Evolutionary conservation across 441 rosid species (phyloP).

Genomic region (Daphne laureola): DNA sequence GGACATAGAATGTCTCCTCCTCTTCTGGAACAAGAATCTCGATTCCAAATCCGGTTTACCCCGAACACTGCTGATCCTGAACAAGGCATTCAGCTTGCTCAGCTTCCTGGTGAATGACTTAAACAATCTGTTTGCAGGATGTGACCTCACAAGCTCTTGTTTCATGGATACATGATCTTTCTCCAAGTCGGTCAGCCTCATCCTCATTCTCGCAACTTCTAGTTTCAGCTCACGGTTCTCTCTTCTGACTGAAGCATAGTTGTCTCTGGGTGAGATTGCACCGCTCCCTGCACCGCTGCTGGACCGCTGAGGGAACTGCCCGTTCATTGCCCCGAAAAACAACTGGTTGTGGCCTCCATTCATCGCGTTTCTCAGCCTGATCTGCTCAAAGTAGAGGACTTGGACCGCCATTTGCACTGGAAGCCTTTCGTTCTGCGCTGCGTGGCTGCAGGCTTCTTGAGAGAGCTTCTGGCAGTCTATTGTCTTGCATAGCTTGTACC

Average conservation of each 20-base stretch:
- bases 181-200: slow-evolving; percentile 92
- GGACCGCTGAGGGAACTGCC: slow-evolving; percentile 79
- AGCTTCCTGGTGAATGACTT: slow-evolving; percentile 65
- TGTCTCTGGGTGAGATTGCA: slow-evolving; percentile 92
- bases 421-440: slow-evolving; percentile 83
- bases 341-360: slow-evolving; percentile 73
- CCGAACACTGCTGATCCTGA: slow-evolving; percentile 50
- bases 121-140: slow-evolving; percentile 67
- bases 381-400: slow-evolving; percentile 85
- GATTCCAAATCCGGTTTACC: slow-evolving; percentile 50
- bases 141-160: slow-evolving; percentile 65
- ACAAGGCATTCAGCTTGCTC: slow-evolving; percentile 70
- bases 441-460: slow-evolving; percentile 96
- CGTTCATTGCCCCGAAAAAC: slow-evolving; percentile 54
- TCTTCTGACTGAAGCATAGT: slow-evolving; percentile 88
- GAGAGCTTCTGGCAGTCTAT: slow-evolving; percentile 89
- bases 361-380: slow-evolving; percentile 87
- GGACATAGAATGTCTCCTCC: slow-evolving; percentile 75
- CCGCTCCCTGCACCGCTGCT: slow-evolving; percentile 91
- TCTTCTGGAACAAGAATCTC: slow-evolving; percentile 64
- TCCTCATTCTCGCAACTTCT: slow-evolving; percentile 95
- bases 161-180: slow-evolving; percentile 91
- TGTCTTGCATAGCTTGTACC: slow-evolving; percentile 82
- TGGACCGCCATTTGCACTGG: slow-evolving; percentile 98
- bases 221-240: slow-evolving; percentile 93